Base-by-base conservation (phyloP, 2,329 filamentous ascomycete genomes). In the Ophiostoma montium region DNA sequence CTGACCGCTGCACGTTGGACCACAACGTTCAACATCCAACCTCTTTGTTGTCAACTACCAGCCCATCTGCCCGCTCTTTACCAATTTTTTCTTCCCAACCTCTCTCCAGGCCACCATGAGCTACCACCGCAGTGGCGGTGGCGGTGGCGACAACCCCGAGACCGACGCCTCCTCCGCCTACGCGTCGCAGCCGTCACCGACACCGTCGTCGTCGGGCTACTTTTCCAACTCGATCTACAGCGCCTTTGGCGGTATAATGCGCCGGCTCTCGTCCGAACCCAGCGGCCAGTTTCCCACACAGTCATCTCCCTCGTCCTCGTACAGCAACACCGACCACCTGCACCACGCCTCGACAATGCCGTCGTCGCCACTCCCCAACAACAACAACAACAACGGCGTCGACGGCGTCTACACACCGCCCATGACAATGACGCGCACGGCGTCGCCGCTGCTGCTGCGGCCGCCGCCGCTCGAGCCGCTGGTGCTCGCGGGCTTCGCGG, bases 381-480 rank as follows among this genome's bases (percentile, higher is more conserved):
- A 33, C 32, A 33, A 33, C 32, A 11, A 33, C n/a, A 47, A 47
- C 49, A 50, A 52, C n/a, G 53, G 49, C 46, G 51, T 59, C 18
- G 53, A 58, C 39, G 42, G 46, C 32, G 46, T 55, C 44, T 41
- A 74, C 77, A 54, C 69, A 74, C 59, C 55, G 18, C 48, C 49
- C 3, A 39, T 48, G 2, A 43, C 8, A 27, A 8, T 68, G 9
- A 68, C 70, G 50, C 78, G 85, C 55, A 79, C 75, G 48, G 74
- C 76, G 7, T 88, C 84, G 12, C 88, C 87, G 2, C 88, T 94
- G 63, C 88, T 86, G 2, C 88, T 94, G 63, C 84, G 88, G 57
- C 87, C 88, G 1, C 90, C 90, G 11, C 89, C 89, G 0, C 76
- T 96, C 46, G 89, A 90, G 50, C 86, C 90, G 0, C 67, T 96